These are phyloP conservation scores for Aspergillus sp. DNA, from an alignment of 2,329 filamentous ascomycete genomes.

Conservation along the genomic window DNA sequence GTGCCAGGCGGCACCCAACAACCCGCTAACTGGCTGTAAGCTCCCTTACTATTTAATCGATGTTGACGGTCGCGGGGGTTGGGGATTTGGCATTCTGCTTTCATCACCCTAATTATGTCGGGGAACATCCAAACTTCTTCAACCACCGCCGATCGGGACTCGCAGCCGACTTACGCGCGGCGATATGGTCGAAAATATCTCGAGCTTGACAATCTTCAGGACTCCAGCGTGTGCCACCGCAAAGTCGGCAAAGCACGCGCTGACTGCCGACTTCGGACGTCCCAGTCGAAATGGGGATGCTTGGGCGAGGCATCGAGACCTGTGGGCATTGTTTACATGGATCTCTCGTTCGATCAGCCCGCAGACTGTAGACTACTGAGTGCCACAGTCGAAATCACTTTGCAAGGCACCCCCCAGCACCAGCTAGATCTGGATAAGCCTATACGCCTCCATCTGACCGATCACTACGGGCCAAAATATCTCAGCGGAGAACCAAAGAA, in stretches of 20 bases:
- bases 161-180: neutral
- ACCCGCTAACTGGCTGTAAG: too few species aligned
- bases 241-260: conserved; percentile 14
- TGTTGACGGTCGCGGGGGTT: neutral
- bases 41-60: too few species aligned
- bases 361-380: neutral
- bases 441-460: conserved; percentile 12
- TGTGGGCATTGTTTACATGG: conserved; percentile 3
- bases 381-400: neutral
- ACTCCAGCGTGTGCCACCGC: conserved; percentile 14
- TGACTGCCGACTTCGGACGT: conserved; percentile 17
- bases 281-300: conserved; percentile 18
- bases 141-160: neutral
- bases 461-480: conserved; percentile 23
- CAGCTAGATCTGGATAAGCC: too few species aligned
- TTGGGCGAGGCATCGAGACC: neutral
- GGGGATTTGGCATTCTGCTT: neutral
- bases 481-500: conserved; percentile 17
- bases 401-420: conserved; percentile 3
- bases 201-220: conserved; percentile 11
- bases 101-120: neutral
- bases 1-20: too few species aligned
- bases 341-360: neutral
- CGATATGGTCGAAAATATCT: conserved; percentile 10
- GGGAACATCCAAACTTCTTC: neutral